phyloP scores from a whole-genome alignment of 179 eudicot genomes.

The Amaranthus tricolor region DNA sequence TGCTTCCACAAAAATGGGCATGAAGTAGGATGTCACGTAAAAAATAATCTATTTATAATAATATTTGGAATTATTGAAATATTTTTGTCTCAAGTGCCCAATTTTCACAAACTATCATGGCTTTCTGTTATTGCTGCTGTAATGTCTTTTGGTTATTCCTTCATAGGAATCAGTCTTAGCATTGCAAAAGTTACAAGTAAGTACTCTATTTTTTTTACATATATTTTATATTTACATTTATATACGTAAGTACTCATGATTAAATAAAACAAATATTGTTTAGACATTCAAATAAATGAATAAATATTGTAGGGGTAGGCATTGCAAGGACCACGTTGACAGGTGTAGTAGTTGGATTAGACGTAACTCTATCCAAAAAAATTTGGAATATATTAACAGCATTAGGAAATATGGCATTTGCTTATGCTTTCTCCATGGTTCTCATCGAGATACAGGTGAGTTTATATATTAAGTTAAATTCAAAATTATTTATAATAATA shows the following conservation, averaged over 20 bases:
- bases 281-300: background rate
- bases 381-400: constrained; percentile 48
- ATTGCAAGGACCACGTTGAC: constrained; percentile 35
- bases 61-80: constrained; percentile 45
- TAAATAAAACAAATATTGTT: too few relatives aligned
- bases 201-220: background rate
- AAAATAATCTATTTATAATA: constrained; percentile 40
- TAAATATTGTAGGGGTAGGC: constrained; percentile 29
- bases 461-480: background rate
- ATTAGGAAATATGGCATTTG: constrained; percentile 65
- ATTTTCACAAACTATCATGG: constrained; percentile 56
- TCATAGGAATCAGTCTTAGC: constrained; percentile 60
- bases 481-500: background rate
- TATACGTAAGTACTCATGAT: too few relatives aligned
- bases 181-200: constrained; percentile 54
- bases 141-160: constrained; percentile 64
- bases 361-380: constrained; percentile 34
- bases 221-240: too few relatives aligned
- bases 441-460: constrained; percentile 58
- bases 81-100: constrained; percentile 58
- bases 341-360: constrained; percentile 45
- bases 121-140: constrained; percentile 59
- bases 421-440: constrained; percentile 53
- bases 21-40: constrained; percentile 36
- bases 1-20: constrained; percentile 60